A percentile compares a stretch with the other conserved stretches of the same genome.
Evolutionary conservation across 768 basidiomycete genomes (phyloP).

Genomic region (Leccinum obscurum): DNA sequence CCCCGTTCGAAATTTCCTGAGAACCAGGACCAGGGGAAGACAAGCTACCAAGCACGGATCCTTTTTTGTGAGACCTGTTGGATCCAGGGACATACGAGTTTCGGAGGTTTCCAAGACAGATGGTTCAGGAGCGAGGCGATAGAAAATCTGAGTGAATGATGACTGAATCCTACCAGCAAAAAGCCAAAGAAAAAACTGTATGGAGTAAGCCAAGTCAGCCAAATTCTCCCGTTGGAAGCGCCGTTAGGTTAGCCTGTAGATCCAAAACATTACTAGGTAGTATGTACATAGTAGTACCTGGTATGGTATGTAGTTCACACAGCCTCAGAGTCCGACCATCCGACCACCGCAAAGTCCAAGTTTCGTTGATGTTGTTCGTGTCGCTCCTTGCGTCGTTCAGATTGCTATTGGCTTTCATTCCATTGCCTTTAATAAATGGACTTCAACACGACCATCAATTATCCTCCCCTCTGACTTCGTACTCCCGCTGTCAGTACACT

Average conservation of each 20-base stretch:
- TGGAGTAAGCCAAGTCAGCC: not conserved
- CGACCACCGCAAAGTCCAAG: not conserved
- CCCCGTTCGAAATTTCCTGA: not conserved
- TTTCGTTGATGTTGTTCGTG: conserved; percentile 25
- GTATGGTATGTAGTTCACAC: not conserved
- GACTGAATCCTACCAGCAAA: not conserved
- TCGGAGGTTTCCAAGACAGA: not conserved
- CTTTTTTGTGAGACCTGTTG: not conserved
- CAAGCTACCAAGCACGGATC: not conserved
- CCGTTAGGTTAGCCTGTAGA: too few relatives aligned
- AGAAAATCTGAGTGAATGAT: not conserved
- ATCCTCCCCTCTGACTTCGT: conserved; percentile 79
- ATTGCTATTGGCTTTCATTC: conserved; percentile 52
- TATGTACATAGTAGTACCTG: not conserved
- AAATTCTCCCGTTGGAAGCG: not conserved
- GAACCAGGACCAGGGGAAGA: not conserved
- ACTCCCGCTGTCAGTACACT: conserved; percentile 62
- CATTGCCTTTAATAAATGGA: conserved; percentile 40
- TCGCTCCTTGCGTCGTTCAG: conserved; percentile 47
- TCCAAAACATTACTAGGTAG: not conserved
- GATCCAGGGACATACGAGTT: not conserved
- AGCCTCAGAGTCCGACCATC: not conserved
- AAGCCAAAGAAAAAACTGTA: not conserved
- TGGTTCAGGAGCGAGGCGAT: not conserved
- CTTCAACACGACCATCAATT: conserved; percentile 75